A percentile compares a stretch with the other conserved stretches of the same genome.
These are phyloP conservation scores for Phoma sp. DNA, from an alignment of 2,329 filamentous ascomycete genomes.

Conservation along the genomic window DNA sequence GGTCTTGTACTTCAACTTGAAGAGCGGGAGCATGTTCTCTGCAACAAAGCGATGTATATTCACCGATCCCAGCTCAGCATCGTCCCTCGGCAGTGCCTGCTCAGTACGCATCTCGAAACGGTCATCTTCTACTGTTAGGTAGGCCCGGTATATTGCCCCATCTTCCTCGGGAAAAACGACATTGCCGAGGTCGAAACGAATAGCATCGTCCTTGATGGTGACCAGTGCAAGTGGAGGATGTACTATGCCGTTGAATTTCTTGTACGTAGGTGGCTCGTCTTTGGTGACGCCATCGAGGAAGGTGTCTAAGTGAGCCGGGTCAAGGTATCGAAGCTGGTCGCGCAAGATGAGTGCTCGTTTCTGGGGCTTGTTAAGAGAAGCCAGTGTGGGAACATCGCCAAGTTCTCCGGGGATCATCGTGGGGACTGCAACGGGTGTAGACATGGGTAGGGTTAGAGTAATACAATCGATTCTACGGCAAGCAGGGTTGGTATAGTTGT, in stretches of 20 bases:
- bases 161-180: slow-evolving; percentile 30
- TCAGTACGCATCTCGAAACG: slow-evolving; percentile 29
- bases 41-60: slow-evolving; percentile 37
- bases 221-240: slow-evolving; percentile 31
- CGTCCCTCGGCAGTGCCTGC: slow-evolving; percentile 26
- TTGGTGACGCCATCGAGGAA: slow-evolving; percentile 35
- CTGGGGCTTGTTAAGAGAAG: slow-evolving; percentile 35
- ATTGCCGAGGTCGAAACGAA: slow-evolving; percentile 40
- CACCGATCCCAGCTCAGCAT: slow-evolving; percentile 23
- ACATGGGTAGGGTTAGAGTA: background rate
- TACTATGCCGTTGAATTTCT: slow-evolving; percentile 26
- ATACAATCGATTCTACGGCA: background rate
- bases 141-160: slow-evolving; percentile 19
- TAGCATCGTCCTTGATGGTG: slow-evolving; percentile 30
- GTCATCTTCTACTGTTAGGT: slow-evolving; percentile 29
- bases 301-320: slow-evolving; percentile 33
- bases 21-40: slow-evolving; percentile 30
- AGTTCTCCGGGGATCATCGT: slow-evolving; percentile 12
- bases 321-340: slow-evolving; percentile 36
- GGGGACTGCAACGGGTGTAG: too few species aligned
- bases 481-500: background rate
- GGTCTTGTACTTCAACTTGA: slow-evolving; percentile 35
- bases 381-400: slow-evolving; percentile 26
- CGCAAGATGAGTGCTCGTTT: slow-evolving; percentile 38
- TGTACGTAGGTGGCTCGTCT: slow-evolving; percentile 42